These are phyloP conservation scores for Fusarium sp. DNA, from an alignment of 2,329 filamentous ascomycete species.

Conservation along the genomic window DNA sequence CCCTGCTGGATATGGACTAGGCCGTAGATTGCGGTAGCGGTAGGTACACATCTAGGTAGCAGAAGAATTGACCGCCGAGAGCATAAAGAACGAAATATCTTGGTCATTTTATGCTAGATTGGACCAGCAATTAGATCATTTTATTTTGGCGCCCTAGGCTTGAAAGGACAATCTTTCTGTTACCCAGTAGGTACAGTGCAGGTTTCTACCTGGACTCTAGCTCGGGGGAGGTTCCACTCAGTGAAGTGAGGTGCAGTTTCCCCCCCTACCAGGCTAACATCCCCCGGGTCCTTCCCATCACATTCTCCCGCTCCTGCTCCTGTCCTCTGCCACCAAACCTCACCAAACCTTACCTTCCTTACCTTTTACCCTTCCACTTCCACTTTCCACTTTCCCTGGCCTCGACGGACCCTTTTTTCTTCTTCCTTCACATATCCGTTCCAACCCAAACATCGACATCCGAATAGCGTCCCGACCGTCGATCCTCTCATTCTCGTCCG, in stretches of 20 bases:
- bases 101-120: neutral
- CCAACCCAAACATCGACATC: constrained; percentile 35
- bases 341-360: constrained; percentile 34
- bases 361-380: constrained; percentile 28
- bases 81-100: neutral
- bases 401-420: constrained; percentile 43
- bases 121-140: neutral
- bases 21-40: neutral
- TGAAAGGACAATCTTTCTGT: neutral
- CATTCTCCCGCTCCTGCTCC: constrained; percentile 32
- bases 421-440: constrained; percentile 41
- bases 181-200: constrained; percentile 1
- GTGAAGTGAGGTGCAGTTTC: constrained; percentile 32
- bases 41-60: neutral
- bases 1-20: constrained; percentile 33
- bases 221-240: constrained; percentile 36
- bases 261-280: constrained; percentile 36
- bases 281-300: constrained; percentile 31
- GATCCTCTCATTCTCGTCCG: constrained; percentile 37
- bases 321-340: constrained; percentile 29
- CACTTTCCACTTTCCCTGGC: constrained; percentile 38
- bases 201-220: constrained; percentile 17
- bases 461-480: constrained; percentile 36
- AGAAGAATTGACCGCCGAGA: neutral
- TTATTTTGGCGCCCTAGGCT: neutral